Percentiles rank a stretch among this genome's conserved stretches.
Evolutionary conservation across 2,329 filamentous ascomycete species (phyloP).

Genomic region (Beauveria rudraprayagi): DNA sequence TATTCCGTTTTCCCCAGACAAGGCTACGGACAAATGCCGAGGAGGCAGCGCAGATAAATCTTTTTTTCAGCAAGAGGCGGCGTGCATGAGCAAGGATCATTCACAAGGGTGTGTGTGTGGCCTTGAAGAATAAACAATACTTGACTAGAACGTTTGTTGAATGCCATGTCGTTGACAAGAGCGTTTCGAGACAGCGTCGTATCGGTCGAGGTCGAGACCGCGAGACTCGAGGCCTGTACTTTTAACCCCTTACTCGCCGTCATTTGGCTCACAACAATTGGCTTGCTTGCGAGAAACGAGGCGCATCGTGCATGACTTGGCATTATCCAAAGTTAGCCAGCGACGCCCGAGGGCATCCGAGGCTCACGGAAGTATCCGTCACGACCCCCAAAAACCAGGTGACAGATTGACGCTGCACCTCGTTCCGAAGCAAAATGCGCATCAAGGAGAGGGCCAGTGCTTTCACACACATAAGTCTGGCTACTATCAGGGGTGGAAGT

Average conservation of each 20-base stretch:
- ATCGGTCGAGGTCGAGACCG: neutral
- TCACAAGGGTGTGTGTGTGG: neutral
- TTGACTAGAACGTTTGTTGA: no score
- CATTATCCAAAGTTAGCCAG: no score
- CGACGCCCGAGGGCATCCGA: neutral
- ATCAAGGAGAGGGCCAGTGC: neutral
- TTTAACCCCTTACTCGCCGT: neutral
- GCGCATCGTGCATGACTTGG: neutral
- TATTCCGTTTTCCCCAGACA: neutral
- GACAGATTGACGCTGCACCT: neutral
- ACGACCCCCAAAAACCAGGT: neutral
- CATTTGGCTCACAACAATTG: neutral
- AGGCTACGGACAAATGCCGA: constrained; percentile 6
- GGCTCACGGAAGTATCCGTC: constrained; percentile 2
- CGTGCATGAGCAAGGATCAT: neutral
- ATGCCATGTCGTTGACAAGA: no score
- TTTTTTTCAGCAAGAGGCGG: neutral
- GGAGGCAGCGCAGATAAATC: neutral
- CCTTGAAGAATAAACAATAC: neutral
- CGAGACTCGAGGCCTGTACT: neutral
- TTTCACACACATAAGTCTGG: neutral
- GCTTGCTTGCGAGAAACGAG: neutral
- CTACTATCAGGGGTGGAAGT: neutral
- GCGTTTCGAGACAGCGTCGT: neutral
- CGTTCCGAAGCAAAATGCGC: neutral